Conservation (phyloP, 495 filamentous ascomycete species). For the Rhizodiscina lignyota region DNA sequence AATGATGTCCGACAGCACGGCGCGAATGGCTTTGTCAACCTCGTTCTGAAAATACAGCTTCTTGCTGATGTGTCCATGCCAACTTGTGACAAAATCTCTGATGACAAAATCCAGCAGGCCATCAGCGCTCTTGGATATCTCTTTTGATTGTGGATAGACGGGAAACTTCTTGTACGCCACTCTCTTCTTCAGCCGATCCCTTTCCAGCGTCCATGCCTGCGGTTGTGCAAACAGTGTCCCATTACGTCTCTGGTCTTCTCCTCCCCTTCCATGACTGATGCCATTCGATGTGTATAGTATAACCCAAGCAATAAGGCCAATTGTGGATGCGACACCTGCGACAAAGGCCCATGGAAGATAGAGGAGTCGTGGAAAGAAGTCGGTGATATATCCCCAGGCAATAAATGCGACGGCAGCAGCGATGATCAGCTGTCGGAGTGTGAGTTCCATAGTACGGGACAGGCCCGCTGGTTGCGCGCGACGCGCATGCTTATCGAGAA, state of each 20-base stretch:
- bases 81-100: constrained; percentile 73
- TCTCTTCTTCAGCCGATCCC: constrained; percentile 30
- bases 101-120: constrained; percentile 59
- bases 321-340: constrained; percentile 39
- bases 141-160: constrained; percentile 61
- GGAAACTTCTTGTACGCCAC: constrained; percentile 33
- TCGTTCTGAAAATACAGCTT: constrained; percentile 68
- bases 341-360: constrained; percentile 68
- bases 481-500: too few relatives aligned
- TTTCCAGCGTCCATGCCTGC: constrained; percentile 51
- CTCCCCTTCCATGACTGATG: constrained; percentile 18
- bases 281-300: constrained; percentile 44
- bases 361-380: constrained; percentile 64
- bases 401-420: constrained; percentile 57
- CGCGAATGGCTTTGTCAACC: constrained; percentile 62
- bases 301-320: constrained; percentile 35
- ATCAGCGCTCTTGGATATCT: constrained; percentile 68
- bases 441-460: constrained; percentile 60
- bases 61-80: constrained; percentile 76
- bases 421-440: constrained; percentile 54
- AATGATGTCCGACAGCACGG: constrained; percentile 51
- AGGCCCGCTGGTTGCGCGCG: too few relatives aligned
- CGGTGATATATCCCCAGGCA: constrained; percentile 67
- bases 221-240: constrained; percentile 44
- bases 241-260: constrained; percentile 15